A percentile compares a stretch with the other conserved stretches of the same genome.
Evolutionary conservation across 2,329 filamentous ascomycete genomes (phyloP).

Genomic region (Arthrobotrys iridis): DNA sequence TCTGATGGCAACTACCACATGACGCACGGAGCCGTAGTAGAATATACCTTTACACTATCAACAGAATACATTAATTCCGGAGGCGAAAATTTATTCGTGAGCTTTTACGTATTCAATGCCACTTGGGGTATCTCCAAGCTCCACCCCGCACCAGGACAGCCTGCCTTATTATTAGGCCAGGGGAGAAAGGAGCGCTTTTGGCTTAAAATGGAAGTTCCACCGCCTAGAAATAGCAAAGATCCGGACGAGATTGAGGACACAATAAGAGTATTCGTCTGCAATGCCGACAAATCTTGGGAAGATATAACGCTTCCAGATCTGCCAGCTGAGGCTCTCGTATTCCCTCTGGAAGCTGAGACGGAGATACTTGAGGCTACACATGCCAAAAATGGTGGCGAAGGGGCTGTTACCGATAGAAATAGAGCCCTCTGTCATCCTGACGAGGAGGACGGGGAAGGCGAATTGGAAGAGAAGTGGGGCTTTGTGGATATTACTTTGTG

Average conservation of each 20-base stretch:
- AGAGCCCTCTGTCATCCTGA: too few relatives aligned
- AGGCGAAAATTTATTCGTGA: too few relatives aligned
- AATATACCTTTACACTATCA: background rate
- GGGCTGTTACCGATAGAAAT: too few relatives aligned
- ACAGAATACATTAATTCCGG: background rate
- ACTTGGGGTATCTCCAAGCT: conserved; percentile 4
- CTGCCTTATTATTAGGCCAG: background rate
- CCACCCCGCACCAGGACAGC: background rate
- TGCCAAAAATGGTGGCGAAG: too few relatives aligned
- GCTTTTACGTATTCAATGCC: conserved; percentile 10
- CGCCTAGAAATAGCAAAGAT: background rate
- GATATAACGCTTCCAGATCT: conserved; percentile 13
- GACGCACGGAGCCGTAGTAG: background rate
- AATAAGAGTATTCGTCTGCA: conserved; percentile 9
- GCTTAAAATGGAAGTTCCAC: background rate
- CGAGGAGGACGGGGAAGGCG: too few relatives aligned
- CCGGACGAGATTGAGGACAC: background rate
- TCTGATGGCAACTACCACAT: too few relatives aligned
- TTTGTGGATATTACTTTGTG: conserved; percentile 8
- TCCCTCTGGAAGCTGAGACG: too few relatives aligned
- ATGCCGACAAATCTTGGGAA: background rate
- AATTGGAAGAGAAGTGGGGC: conserved; percentile 16
- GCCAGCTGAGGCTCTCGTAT: too few relatives aligned
- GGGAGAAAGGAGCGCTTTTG: background rate
- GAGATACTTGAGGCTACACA: too few relatives aligned